Percentiles rank a stretch among this genome's conserved stretches.
These are phyloP conservation scores for Escallonia herrerae DNA, from an alignment of 129 eudicot species.

Conservation along the genomic window DNA sequence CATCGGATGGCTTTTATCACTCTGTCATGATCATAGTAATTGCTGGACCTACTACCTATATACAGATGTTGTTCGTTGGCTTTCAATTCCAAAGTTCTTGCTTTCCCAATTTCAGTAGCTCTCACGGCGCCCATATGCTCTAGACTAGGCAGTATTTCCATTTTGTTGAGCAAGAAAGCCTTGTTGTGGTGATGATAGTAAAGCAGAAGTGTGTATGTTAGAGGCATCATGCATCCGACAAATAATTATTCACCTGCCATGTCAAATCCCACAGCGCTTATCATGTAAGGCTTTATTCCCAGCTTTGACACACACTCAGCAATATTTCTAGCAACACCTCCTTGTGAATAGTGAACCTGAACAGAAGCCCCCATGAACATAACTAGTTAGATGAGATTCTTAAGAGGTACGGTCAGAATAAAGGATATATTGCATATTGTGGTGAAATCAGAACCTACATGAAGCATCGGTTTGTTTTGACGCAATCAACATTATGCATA, in stretches of 20 bases:
- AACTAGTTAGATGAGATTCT: neutral
- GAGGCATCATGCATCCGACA: neutral
- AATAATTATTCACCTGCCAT: conserved; percentile 54
- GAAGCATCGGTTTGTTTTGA: neutral
- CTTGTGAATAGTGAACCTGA: conserved; percentile 61
- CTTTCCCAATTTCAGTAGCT: too few relatives aligned
- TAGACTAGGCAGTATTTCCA: too few relatives aligned
- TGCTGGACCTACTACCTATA: too few relatives aligned
- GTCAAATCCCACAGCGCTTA: conserved; percentile 85
- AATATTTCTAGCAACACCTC: conserved; percentile 96
- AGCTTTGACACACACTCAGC: conserved; percentile 90
- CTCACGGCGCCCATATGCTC: too few relatives aligned
- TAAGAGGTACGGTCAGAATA: neutral
- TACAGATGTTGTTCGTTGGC: too few relatives aligned
- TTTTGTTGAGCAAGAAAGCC: too few relatives aligned
- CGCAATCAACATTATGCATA: neutral
- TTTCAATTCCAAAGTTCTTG: too few relatives aligned
- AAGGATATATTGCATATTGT: neutral
- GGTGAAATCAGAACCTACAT: neutral
- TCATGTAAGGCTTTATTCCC: conserved; percentile 73
- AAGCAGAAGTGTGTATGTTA: neutral
- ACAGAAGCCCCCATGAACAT: conserved; percentile 4
- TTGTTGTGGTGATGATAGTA: neutral
- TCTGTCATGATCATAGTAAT: too few relatives aligned
- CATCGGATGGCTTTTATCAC: too few relatives aligned